Evolutionary conservation across 2,329 filamentous ascomycete genomes (phyloP).

Genomic region (Pestalotiopsis sp.): DNA sequence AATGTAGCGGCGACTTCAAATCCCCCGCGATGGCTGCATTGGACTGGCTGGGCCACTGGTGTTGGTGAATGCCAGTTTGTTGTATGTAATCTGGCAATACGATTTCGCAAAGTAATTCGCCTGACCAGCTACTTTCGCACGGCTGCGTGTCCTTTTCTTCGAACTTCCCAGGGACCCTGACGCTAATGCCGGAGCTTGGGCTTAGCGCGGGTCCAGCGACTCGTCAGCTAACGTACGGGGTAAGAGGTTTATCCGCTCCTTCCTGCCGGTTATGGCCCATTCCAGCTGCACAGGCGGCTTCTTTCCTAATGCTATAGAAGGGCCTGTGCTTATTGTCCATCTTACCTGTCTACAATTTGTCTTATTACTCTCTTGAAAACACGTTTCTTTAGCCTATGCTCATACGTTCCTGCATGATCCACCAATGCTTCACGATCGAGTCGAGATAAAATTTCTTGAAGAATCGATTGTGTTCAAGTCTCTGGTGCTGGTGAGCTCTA

Average conservation of each 20-base stretch:
- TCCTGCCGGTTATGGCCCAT: background rate
- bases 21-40: constrained; percentile 11
- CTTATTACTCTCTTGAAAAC: background rate
- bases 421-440: no score
- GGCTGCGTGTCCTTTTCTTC: constrained; percentile 9
- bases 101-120: constrained; percentile 3
- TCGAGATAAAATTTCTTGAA: no score
- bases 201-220: background rate
- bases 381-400: background rate
- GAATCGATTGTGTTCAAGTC: no score
- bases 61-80: background rate
- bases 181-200: constrained; percentile 12
- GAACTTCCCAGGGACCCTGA: constrained; percentile 8
- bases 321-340: background rate
- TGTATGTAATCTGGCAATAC: background rate
- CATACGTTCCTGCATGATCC: no score
- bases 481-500: no score
- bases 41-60: constrained; percentile 1
- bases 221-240: constrained; percentile 6
- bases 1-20: constrained; percentile 6
- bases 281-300: background rate
- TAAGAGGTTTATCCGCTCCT: constrained; percentile 1
- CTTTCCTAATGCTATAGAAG: background rate
- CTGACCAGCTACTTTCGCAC: background rate
- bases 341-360: background rate